Percentiles rank a stretch among this genome's conserved stretches.
Evolutionary conservation across 768 basidiomycete genomes (phyloP).

Genomic region (Aureoboletus auriporus): DNA sequence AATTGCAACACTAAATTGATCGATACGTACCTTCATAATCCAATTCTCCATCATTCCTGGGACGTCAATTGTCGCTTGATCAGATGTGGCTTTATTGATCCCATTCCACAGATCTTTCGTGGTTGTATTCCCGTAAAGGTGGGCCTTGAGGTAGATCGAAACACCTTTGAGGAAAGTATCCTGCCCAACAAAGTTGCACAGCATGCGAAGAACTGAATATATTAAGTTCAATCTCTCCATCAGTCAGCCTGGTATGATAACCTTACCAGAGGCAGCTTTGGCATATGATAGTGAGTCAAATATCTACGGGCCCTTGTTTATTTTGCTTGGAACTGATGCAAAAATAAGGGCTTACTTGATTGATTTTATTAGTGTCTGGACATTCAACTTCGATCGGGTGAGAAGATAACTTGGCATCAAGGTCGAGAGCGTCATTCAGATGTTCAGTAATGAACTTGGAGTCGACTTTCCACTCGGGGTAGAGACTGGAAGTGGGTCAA

Average conservation of each 20-base stretch:
- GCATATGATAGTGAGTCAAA: conserved; percentile 88
- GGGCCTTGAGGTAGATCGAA: conserved; percentile 86
- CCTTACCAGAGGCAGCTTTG: conserved; percentile 71
- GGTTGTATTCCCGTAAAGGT: conserved; percentile 79
- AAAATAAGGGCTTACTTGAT: conserved; percentile 44
- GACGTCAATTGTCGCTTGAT: conserved; percentile 48
- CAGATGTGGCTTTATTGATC: conserved; percentile 60
- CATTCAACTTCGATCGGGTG: conserved; percentile 93
- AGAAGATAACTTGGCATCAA: conserved; percentile 84
- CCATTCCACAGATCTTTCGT: conserved; percentile 88
- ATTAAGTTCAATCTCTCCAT: not conserved
- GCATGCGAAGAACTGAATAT: conserved; percentile 81
- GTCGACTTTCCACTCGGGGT: conserved; percentile 85
- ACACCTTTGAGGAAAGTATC: conserved; percentile 85
- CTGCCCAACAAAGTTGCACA: conserved; percentile 84
- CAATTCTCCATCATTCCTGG: conserved; percentile 86
- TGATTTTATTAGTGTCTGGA: conserved; percentile 81
- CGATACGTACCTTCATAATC: conserved; percentile 63
- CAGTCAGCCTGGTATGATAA: not conserved
- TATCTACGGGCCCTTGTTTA: conserved; percentile 46
- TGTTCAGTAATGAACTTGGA: conserved; percentile 78
- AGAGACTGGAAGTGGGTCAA: conserved; percentile 43
- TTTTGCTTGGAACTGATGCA: not conserved
- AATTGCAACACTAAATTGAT: not conserved
- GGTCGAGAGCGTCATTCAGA: conserved; percentile 67